Base-by-base conservation (phyloP, 441 rosid genomes). In the Raphanus hybrid region DNA sequence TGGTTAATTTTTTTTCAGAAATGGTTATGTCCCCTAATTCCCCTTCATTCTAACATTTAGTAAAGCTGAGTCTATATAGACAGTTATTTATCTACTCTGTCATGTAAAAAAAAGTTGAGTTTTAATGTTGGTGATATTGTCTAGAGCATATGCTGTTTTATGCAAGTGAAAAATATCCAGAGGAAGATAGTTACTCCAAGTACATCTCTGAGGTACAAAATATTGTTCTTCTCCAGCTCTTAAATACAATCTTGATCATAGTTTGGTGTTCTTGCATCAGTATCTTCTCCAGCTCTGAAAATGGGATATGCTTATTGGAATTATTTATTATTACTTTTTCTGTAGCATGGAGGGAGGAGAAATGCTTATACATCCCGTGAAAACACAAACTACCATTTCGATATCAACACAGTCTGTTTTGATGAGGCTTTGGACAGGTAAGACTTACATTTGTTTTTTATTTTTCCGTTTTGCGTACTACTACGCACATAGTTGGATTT, bases 71-170 rank as follows among this genome's bases (percentile, higher is more conserved):
- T 16, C 18, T 16, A 16, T 16, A 16, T 16, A 16, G 18, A 16
- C 18, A 16, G 18, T 16, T 16, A 16, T 16, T 16, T 16, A 16
- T 16, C 18, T 16, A 16, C 18, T 16, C 18, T 16, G 0, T 16
- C 18, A 16, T 16, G 18, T 16, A 16, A 16, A 16, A 16, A 16
- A 16, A 16, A 16, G 18, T 16, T 16, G 18, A 41, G n/a, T 41
- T 41, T 41, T 10, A 41, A 0, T 41, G 48, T 41, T 41, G 48
- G 48, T 41, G 48, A 41, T 1, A 41, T 41, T 41, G 48, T 41
- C 85, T 27, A 94, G 97, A 94, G 86, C 98, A 94, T 82, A 94
- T 94, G 97, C 81, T 94, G 69, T 94, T 94, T 77, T 94, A 87
- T 81, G 92, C 98, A 27, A 94, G 97, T 73, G 93, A 89, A 75